Percentiles rank a stretch among this genome's conserved stretches.
Evolutionary conservation across 2,329 filamentous ascomycete genomes (phyloP).

Genomic region (Exophiala spinifera): DNA sequence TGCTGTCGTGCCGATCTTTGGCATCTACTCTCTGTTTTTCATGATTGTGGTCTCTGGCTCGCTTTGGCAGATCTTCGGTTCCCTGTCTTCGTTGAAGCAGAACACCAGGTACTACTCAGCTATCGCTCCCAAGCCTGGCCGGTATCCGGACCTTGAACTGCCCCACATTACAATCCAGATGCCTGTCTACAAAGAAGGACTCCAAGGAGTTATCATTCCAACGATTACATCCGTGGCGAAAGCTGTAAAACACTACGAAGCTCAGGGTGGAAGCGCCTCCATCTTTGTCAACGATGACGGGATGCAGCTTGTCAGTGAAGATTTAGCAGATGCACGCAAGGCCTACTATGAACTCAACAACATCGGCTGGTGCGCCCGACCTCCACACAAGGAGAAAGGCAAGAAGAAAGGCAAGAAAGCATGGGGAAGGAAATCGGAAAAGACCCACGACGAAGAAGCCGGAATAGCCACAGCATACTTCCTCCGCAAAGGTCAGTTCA

Average conservation of each 20-base stretch:
- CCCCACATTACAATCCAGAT: constrained; percentile 70
- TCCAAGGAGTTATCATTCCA: constrained; percentile 62
- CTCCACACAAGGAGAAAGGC: constrained; percentile 1
- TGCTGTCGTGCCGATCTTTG: constrained; percentile 38
- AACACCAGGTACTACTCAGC: constrained; percentile 48
- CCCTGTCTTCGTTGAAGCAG: constrained; percentile 42
- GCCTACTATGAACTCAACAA: background rate
- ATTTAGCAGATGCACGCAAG: constrained; percentile 2
- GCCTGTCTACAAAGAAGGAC: constrained; percentile 82
- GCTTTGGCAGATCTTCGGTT: constrained; percentile 52
- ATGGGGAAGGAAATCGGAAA: constrained; percentile 4
- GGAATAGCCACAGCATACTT: constrained; percentile 33
- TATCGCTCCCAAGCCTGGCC: constrained; percentile 15
- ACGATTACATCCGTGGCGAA: constrained; percentile 55
- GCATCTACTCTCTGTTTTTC: constrained; percentile 47
- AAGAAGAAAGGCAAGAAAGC: constrained; percentile 9
- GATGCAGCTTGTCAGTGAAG: constrained; percentile 33
- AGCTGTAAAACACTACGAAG: constrained; percentile 58
- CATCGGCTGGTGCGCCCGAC: constrained; percentile 20
- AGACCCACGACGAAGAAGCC: background rate
- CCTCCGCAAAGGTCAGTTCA: constrained; percentile 17
- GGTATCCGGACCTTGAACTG: constrained; percentile 51
- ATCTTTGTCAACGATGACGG: constrained; percentile 40
- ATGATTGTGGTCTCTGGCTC: constrained; percentile 48
- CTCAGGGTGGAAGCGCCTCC: constrained; percentile 46